These are phyloP conservation scores for Sisymbrium altissimum DNA, from an alignment of 345 rosid species.

Conservation along the genomic window DNA sequence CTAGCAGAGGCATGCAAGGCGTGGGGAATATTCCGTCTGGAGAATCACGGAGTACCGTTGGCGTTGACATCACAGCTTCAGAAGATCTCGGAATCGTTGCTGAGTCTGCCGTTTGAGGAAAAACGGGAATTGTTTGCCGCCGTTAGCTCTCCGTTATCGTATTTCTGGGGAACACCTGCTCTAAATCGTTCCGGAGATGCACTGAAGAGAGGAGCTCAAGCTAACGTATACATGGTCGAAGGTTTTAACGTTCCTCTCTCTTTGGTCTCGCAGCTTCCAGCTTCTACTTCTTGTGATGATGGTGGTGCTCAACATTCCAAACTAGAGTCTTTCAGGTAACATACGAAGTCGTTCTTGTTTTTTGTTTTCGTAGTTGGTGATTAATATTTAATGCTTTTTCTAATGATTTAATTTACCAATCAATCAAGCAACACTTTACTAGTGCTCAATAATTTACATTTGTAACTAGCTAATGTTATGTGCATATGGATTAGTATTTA, in stretches of 20 bases:
- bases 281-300: constrained; percentile 1
- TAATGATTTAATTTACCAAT: not conserved
- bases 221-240: constrained; percentile 51
- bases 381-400: not conserved
- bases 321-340: constrained; percentile 62
- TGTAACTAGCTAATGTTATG: not conserved
- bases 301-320: not conserved
- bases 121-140: constrained; percentile 27
- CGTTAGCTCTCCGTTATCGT: constrained; percentile 46
- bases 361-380: not conserved
- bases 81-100: constrained; percentile 38
- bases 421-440: not conserved
- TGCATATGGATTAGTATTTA: not conserved
- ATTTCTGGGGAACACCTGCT: constrained; percentile 80
- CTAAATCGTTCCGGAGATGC: constrained; percentile 60
- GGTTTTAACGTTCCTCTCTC: constrained; percentile 57
- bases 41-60: constrained; percentile 61
- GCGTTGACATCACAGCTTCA: constrained; percentile 40
- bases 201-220: constrained; percentile 30
- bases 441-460: not conserved
- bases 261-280: constrained; percentile 38
- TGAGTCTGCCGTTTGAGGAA: constrained; percentile 48
- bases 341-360: constrained; percentile 3
- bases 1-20: constrained; percentile 52
- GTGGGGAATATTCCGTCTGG: constrained; percentile 74